Base-by-base conservation (phyloP, 73 alveolate species). In the Blepharisma japonicum region DNA sequence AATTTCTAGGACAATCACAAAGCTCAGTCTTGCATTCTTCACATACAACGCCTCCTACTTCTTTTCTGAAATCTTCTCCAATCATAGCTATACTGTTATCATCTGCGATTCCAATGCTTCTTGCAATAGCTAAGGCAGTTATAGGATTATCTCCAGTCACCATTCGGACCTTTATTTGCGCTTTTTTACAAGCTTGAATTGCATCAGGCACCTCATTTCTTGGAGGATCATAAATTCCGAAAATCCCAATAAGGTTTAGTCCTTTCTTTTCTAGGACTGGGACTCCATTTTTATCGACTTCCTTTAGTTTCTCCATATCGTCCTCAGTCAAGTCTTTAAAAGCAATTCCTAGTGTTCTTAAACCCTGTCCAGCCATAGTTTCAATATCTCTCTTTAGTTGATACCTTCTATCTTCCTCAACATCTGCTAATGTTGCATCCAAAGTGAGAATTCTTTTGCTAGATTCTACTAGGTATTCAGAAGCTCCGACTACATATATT, bases 201-300 rank as follows among this genome's bases (percentile, higher is more conserved):
- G 89, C 89, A 50, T 82, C 89, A 68, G 55, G 55, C 6, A 88
- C 96, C 23, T 87, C 96, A 61, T 89, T 77, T 77, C 96, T 82
- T 6, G 87, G 56, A 7, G 93, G 77, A 56, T 89, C 96, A 51
- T 87, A 78, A 45, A 89, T 89, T 23, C 96, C 97, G 78, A 91
- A 85, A 11, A 91, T 87, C 18, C 89, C 96, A 38, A 91, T 50
- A 67, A 90, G 74, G 54, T 85, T 68, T 56, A 89, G 54, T 82
- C 92, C 21, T 78, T 68, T 79, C 47, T 80, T 81, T 77, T 90
- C 96, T 0, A 89, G 56, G 47, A 71, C 49, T 66, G 81, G 87
- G 5, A 71, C 66, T 4, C 89, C 89, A 27, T 82, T 66, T 20
- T 56, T 66, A 77, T 87, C 96, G 14, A 77, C 80, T 1, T 67